Percentiles rank a stretch among this genome's conserved stretches.
These are phyloP conservation scores for Penicillium verhagenii DNA, from an alignment of 495 filamentous ascomycete genomes.

Conservation along the genomic window DNA sequence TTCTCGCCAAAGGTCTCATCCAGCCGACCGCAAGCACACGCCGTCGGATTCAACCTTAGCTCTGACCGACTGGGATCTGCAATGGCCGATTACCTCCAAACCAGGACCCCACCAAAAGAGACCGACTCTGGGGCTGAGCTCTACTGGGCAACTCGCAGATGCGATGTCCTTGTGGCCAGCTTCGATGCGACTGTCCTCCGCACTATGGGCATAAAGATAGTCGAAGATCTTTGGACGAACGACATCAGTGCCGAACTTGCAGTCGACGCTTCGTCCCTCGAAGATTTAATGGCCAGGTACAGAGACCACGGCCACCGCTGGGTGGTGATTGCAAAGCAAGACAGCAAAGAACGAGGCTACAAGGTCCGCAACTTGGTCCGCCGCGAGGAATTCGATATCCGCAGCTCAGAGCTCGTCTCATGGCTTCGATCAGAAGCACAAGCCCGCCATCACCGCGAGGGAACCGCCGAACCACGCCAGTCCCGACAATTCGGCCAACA, in stretches of 20 bases:
- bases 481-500: slow-evolving; percentile 47
- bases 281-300: slow-evolving; percentile 67
- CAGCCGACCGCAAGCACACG: slow-evolving; percentile 54
- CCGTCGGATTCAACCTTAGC: slow-evolving; percentile 88
- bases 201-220: slow-evolving; percentile 68
- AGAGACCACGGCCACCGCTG: slow-evolving; percentile 78
- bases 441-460: slow-evolving; percentile 67
- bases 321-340: slow-evolving; percentile 84
- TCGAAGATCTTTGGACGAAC: slow-evolving; percentile 78
- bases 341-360: slow-evolving; percentile 62
- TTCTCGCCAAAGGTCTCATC: slow-evolving; percentile 41
- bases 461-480: slow-evolving; percentile 44
- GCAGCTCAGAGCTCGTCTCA: slow-evolving; percentile 67
- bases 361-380: slow-evolving; percentile 74
- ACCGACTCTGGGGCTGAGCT: slow-evolving; percentile 45
- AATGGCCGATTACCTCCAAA: slow-evolving; percentile 64
- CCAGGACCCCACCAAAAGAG: slow-evolving; percentile 68
- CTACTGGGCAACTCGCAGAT: slow-evolving; percentile 65
- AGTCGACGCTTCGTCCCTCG: slow-evolving; percentile 65
- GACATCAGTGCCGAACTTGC: slow-evolving; percentile 91
- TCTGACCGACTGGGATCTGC: slow-evolving; percentile 75
- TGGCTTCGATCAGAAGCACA: slow-evolving; percentile 84
- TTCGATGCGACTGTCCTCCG: slow-evolving; percentile 77
- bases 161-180: slow-evolving; percentile 85
- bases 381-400: slow-evolving; percentile 82